Evolutionary conservation across 495 filamentous ascomycete species (phyloP), one percentile per base, ranked within the genome.

Genomic region (Aspergillus mulundensis): DNA sequence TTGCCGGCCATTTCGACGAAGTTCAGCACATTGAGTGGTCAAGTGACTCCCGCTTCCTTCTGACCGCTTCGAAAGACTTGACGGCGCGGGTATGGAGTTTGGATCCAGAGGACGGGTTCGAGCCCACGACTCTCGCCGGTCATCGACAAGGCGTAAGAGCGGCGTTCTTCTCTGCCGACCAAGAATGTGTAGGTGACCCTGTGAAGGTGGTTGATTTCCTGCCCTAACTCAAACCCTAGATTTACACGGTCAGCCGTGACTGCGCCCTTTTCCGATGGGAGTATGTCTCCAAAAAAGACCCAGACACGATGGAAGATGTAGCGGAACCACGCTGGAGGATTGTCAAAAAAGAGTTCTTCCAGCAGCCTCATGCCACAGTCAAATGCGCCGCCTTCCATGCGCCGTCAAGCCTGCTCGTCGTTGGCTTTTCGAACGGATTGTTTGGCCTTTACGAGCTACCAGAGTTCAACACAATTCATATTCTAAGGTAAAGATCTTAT

Each of bases 381-480:
- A 91, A 87, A 58, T 96, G 92, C 64, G 87, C 90, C 40, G 82
- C 87, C 18, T 98, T 90, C 66, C 92, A 97, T 64, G 73, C 91
- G 2, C 76, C 82, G n/a, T 88, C 91, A 0, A 92, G 91, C 68
- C 75, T 98, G 47, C 70, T 98, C 34, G 90, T 97, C 7, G 86
- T 90, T 25, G 95, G 94, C 4, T 97, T 97, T 65, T 96, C 94
- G 23, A 93, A 92, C 54, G 94, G 94, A 19, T 77, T 96, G 24
- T 98, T 98, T 62, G 86, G 87, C 5, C 75, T 98, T 14, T 96
- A 97, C 70, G 94, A 98, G 62, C 81, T 98, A 70, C 94, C 94
- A n/a, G 90, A 93, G 47, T 97, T 97, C 77, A 96, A 88, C 71
- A 84, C 85, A 71, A 96, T 98, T 42, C 94, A 98, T 63, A 92